Base-by-base conservation (phyloP, 805 yeast genomes). In the Metschnikowia reukaufii region DNA sequence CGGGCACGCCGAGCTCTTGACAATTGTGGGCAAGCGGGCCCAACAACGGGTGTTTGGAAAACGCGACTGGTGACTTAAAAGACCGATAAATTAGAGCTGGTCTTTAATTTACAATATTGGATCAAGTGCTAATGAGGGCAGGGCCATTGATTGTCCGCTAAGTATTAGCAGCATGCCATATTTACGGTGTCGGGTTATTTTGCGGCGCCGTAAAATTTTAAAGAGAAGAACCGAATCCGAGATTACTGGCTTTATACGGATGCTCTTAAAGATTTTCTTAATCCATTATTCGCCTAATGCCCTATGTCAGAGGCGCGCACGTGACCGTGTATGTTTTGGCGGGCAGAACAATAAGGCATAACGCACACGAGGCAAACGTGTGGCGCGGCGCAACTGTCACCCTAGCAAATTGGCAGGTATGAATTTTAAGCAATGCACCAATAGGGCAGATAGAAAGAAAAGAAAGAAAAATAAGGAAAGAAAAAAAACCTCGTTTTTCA, bases 1-100 rank as follows among this genome's bases (percentile, higher is more conserved):
- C 7, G 57, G 54, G 4, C 49, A 54, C 15, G 51, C 57, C 1
- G 59, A 54, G 47, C 45, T 54, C 3, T 15, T 46, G 23, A 44
- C 31, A 12, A 44, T 54, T 18, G 30, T 45, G 2, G 46, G 46
- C 6, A 16, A 20, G 27, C 36, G 52, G 8, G 49, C 52, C 8
- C 53, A 46, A 36, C 40, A 36, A 9, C 39, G 46, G 4, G 59
- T 54, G 9, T 55, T 55, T 23, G 56, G 57, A 3, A 32, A 35
- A 15, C 50, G 23, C 6, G 31, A 33, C 10, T 36, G 29, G 45
- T 20, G 18, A 30, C 25, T 3, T 23, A 17, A 32, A 25, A 25
- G 12, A 13, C 12, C 3, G 8, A 13, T 9, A 17, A n/a, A 34
- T 17, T 2, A 25, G 5, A 34, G 36, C 36, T 34, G 36, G 36